phyloP scores from a whole-genome alignment of 805 yeast genomes.

The Nakazawaea molendinolei region DNA sequence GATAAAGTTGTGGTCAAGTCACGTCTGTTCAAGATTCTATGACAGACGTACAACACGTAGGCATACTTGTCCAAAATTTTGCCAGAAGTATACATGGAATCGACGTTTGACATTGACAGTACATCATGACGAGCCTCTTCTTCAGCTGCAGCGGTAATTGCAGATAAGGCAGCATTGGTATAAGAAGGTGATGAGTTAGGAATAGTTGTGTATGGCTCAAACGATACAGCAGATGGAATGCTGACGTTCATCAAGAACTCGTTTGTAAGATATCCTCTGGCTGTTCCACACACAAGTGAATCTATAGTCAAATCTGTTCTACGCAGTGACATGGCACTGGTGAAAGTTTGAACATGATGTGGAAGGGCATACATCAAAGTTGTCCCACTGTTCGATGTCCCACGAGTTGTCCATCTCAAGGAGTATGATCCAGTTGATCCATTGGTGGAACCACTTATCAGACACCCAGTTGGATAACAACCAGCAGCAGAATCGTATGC shows the following conservation, averaged over 20 bases:
- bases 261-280: constrained; percentile 38
- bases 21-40: constrained; percentile 54
- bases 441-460: constrained; percentile 34
- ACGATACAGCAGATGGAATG: constrained; percentile 33
- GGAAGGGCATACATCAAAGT: constrained; percentile 45
- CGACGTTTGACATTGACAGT: constrained; percentile 35
- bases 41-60: constrained; percentile 67
- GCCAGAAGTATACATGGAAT: constrained; percentile 72
- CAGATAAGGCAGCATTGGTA: constrained; percentile 15
- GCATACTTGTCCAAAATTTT: constrained; percentile 88
- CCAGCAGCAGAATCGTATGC: constrained; percentile 61
- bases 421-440: constrained; percentile 33
- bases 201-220: constrained; percentile 54
- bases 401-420: constrained; percentile 36
- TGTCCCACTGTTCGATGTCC: constrained; percentile 37
- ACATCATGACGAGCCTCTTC: constrained; percentile 36
- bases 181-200: constrained; percentile 21
- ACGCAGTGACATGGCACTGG: constrained; percentile 19
- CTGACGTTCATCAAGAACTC: constrained; percentile 34
- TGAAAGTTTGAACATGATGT: constrained; percentile 39
- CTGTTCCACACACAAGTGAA: constrained; percentile 43
- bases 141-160: constrained; percentile 27
- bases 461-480: constrained; percentile 43
- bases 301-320: constrained; percentile 32
- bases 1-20: constrained; percentile 45